phyloP scores from a whole-genome alignment of 768 basidiomycete species.

The Russula sp. region DNA sequence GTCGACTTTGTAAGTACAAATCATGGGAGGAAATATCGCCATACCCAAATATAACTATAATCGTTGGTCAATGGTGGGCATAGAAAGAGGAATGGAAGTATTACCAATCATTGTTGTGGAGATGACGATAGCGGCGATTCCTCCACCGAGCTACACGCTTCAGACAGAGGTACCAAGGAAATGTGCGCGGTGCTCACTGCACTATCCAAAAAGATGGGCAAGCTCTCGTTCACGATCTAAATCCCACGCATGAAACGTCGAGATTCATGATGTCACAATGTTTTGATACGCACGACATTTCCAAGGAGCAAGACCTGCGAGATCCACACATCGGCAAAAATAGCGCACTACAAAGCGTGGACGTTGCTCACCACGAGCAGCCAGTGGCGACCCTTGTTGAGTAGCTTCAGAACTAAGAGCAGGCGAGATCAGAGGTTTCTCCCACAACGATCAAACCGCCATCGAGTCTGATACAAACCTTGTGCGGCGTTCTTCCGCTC shows the following conservation, averaged over 20 bases:
- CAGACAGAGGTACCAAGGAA: background rate
- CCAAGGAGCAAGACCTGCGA: conserved; percentile 72
- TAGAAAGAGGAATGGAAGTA: conserved; percentile 11
- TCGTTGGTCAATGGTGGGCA: background rate
- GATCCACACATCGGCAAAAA: background rate
- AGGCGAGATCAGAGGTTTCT: background rate
- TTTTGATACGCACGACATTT: conserved; percentile 59
- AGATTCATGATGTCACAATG: background rate
- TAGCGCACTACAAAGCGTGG: conserved; percentile 13
- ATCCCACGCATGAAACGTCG: background rate
- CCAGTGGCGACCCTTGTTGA: conserved; percentile 59
- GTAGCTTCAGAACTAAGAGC: conserved; percentile 38
- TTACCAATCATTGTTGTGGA: conserved; percentile 68
- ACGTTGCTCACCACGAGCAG: conserved; percentile 67
- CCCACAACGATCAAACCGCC: background rate
- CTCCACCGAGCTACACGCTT: conserved; percentile 46
- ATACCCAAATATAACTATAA: conserved; percentile 74
- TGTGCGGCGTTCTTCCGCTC: conserved; percentile 66
- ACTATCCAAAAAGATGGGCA: conserved; percentile 76
- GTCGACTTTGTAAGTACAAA: background rate
- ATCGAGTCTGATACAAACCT: conserved; percentile 36
- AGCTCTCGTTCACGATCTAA: conserved; percentile 74
- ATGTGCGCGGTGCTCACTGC: conserved; percentile 34
- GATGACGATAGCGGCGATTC: conserved; percentile 68
- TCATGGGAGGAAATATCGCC: conserved; percentile 22